Evolutionary conservation across 805 yeast genomes (phyloP).

Genomic region (Zygosaccharomyces rouxii): DNA sequence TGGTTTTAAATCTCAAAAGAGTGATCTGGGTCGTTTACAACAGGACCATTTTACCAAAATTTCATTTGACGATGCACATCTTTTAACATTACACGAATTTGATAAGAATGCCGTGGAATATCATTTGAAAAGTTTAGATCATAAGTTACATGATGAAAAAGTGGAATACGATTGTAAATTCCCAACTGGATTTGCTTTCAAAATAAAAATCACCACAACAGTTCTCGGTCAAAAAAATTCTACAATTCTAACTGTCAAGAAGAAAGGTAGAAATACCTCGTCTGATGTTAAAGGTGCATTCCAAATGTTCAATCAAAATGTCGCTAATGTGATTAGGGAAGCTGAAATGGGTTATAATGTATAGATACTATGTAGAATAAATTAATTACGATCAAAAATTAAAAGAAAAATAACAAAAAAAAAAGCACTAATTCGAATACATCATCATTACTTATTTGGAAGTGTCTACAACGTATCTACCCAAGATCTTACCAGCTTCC

Average conservation of each 20-base stretch:
- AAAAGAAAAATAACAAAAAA: not conserved
- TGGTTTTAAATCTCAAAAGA: constrained; percentile 15
- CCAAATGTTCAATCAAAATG: constrained; percentile 22
- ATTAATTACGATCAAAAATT: not conserved
- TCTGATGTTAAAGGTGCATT: constrained; percentile 17
- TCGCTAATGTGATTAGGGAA: constrained; percentile 20
- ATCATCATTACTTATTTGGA: not conserved
- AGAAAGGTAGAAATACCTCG: constrained; percentile 16
- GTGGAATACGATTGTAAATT: constrained; percentile 32
- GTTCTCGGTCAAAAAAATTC: constrained; percentile 1
- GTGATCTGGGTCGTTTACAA: constrained; percentile 9
- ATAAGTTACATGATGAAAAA: constrained; percentile 15
- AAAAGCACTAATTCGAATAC: not conserved
- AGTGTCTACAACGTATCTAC: constrained; percentile 85
- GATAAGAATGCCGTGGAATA: constrained; percentile 27
- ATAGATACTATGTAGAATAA: not conserved
- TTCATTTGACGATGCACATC: constrained; percentile 30
- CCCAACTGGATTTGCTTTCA: constrained; percentile 27
- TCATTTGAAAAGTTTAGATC: constrained; percentile 21
- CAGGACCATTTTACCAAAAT: constrained; percentile 24
- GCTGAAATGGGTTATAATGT: constrained; percentile 7
- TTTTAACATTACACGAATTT: constrained; percentile 27
- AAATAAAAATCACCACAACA: constrained; percentile 21
- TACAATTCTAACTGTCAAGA: constrained; percentile 22
- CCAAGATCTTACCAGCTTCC: constrained; percentile 55